Evolutionary conservation across 2,329 filamentous ascomycete genomes (phyloP), one percentile per base, ranked within the genome.

Genomic region (Fusarium sp.): DNA sequence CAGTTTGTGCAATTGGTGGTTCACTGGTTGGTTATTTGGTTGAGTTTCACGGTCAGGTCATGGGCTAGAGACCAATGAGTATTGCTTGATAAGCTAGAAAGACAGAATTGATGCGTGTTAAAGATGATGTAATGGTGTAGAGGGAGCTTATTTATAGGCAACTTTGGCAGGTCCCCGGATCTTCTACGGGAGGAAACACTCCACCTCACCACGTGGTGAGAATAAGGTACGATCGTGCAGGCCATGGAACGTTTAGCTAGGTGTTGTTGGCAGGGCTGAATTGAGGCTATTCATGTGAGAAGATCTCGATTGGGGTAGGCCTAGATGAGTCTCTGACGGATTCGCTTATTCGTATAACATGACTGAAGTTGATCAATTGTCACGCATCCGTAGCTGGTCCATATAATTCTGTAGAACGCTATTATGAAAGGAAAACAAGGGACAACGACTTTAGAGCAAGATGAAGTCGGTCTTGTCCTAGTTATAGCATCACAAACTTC

Each of bases 101-200:
- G 54, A 47, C 53, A 46, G 38, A 58, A 49, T 62, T 58, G 50
- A 64, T 52, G 43, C 33, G 42, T 58, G 50, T 66, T 71, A 62
- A 73, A 62, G 58, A 72, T 78, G 71, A 76, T 73, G 77, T 70
- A 74, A 69, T 73, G 46, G 61, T 63, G 52, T 65, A 49, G 53
- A 69, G 33, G 43, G 38, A 44, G 49, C 40, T 44, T 44, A 59
- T 35, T 19, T 38, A 43, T 65, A 58, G 54, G 53, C 62, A 57
- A 42, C 32, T 38, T 40, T 33, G 33, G 46, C 33, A 68, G 50
- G 33, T 56, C 52, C 33, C 50, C 33, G 50, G 50, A 54, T 54
- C 63, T 66, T 59, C 59, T 52, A 57, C 57, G 59, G 53, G 46
- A 69, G 50, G 60, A 61, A 61, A 64, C 65, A 77, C 75, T 77